These are phyloP conservation scores for Cylindrotheca closterium DNA, from an alignment of 108 stramenopile genomes.

Conservation along the genomic window DNA sequence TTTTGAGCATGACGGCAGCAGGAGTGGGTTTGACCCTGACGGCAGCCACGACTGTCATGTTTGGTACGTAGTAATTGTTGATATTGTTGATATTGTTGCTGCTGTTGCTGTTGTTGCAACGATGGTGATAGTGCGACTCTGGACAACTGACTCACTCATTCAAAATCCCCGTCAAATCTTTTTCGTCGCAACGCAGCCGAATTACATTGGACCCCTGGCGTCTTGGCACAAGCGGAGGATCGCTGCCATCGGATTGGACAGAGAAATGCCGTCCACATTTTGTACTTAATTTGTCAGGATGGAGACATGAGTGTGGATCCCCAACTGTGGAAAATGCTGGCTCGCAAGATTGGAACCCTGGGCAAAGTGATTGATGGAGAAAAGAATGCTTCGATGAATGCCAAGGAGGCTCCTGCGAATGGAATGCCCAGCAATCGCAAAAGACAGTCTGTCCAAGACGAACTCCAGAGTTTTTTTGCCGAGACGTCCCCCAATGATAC, in stretches of 20 bases:
- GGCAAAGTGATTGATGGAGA: conserved; percentile 74
- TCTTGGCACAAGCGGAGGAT: conserved; percentile 93
- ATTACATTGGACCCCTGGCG: conserved; percentile 85
- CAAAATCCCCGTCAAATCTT: neutral
- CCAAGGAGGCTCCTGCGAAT: neutral
- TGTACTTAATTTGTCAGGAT: conserved; percentile 82
- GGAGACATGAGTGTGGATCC: conserved; percentile 57
- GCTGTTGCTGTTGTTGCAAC: too few relatives aligned
- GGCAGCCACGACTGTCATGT: conserved; percentile 78
- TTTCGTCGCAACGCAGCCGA: conserved; percentile 26
- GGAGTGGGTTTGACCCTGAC: conserved; percentile 92
- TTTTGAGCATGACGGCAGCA: conserved; percentile 90
- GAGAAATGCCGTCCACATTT: conserved; percentile 71
- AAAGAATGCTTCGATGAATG: conserved; percentile 14
- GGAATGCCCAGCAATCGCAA: neutral
- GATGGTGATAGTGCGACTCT: neutral
- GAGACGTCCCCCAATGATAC: conserved; percentile 3
- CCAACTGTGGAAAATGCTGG: conserved; percentile 76
- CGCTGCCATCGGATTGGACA: conserved; percentile 94
- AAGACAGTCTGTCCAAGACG: conserved; percentile 17
- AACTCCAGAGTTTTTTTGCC: conserved; percentile 21
- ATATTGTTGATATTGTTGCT: too few relatives aligned
- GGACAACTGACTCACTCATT: neutral
- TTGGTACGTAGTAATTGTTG: conserved; percentile 41
- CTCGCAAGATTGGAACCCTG: conserved; percentile 63